Evolutionary conservation across 371 early-diverging fungal species (phyloP), one percentile per base, ranked within the genome.

Genomic region (Rhizopus arrhizus): DNA sequence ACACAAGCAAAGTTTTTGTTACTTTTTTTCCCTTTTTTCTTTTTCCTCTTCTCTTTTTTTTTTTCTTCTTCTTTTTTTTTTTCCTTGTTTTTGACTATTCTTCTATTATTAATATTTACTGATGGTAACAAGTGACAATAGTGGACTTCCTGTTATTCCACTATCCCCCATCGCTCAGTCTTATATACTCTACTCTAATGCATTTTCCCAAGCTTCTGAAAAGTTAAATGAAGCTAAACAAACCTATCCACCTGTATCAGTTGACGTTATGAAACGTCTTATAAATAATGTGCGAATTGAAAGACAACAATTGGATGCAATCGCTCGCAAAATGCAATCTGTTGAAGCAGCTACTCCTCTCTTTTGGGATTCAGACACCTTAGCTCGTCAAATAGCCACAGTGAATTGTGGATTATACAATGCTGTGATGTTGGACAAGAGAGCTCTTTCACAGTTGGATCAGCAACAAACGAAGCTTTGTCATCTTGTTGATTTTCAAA

Each of bases 371-470:
- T 69, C 84, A 0, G 84, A 86, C 42, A 54, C 63, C 5, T 67
- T 89, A 6, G 86, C 89, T 4, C 66, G 69, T 35, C 87, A 89
- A 54, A 73, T 87, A 31, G 82, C 86, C 5, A 74, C 81, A 5
- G 70, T 87, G 43, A 80, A 87, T 48, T 63, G 72, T 28, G 73
- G 65, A 48, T 68, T 89, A 32, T 89, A 77, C 59, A 66, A 59
- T 3, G 63, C 78, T 13, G 75, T 83, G 13, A 43, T 77, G n/a
- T 53, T 75, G 5, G 83, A 85, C 52, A 74, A 81, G 72, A 42
- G 51, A 63, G 58, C 61, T 16, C 52, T 69, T 12, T 66, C 59
- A n/a, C 66, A 66, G 48, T 40, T 62, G 2, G 69, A 66, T 41
- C 36, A 50, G 11, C 51, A 65, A 3, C 62, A 55, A 8, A 68